phyloP scores from a whole-genome alignment of 192 early-diverging fungal genomes.

The Coemansia aciculifera region DNA sequence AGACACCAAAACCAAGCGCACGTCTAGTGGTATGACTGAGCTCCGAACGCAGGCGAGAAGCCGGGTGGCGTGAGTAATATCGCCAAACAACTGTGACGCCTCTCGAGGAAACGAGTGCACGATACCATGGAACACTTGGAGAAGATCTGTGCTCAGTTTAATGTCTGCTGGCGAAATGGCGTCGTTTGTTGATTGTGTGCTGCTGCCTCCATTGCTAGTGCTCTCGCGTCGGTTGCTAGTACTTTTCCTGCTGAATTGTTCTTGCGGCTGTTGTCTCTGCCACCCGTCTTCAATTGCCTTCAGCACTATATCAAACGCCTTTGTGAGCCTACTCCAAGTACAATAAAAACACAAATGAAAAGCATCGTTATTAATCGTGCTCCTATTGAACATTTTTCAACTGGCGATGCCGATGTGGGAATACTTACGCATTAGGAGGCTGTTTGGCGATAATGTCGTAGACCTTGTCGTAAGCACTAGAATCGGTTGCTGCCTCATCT shows the following conservation, averaged over 20 bases:
- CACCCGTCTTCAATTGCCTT: slow-evolving; percentile 22
- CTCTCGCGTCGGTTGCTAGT: background rate
- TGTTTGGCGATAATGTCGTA: slow-evolving; percentile 20
- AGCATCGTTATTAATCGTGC: background rate
- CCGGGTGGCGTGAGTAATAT: slow-evolving; percentile 5
- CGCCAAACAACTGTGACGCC: slow-evolving; percentile 3
- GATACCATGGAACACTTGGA: slow-evolving; percentile 23
- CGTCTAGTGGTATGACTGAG: slow-evolving; percentile 10
- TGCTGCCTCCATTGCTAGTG: slow-evolving; percentile 2
- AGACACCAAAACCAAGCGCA: slow-evolving; percentile 21
- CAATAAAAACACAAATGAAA: background rate
- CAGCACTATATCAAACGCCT: slow-evolving; percentile 11
- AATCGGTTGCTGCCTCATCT: slow-evolving; percentile 16
- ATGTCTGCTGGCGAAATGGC: background rate
- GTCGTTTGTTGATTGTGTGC: background rate
- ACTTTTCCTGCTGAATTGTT: background rate
- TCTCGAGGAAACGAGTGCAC: slow-evolving; percentile 29
- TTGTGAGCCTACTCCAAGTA: slow-evolving; percentile 3
- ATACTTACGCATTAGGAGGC: slow-evolving; percentile 4
- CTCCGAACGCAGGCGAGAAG: slow-evolving; percentile 11
- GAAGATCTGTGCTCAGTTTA: slow-evolving; percentile 12
- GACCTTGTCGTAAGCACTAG: slow-evolving; percentile 11
- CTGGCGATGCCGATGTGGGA: background rate
- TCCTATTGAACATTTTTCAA: background rate
- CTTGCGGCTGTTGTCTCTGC: background rate